Evolutionary conservation across 2,329 filamentous ascomycete species (phyloP), one percentile per base, ranked within the genome.

Genomic region (Emergomyces africanus): DNA sequence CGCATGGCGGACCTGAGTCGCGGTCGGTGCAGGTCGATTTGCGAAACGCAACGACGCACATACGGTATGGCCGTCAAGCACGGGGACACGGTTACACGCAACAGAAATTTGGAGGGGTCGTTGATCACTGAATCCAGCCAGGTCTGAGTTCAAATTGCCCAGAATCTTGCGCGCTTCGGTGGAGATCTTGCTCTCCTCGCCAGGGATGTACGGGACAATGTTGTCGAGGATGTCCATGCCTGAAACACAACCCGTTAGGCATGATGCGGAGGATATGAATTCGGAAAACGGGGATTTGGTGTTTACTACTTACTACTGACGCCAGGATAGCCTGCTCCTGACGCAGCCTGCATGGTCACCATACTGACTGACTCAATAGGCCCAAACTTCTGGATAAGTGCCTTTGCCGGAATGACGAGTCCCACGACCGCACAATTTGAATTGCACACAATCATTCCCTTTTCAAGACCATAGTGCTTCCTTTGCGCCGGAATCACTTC

Each of bases 371-470:
- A 76, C 64, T 82, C 79, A 35, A 86, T 79, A n/a, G 86, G 85
- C 50, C 92, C 94, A 68, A 97, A 96, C 67, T 83, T 85, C 57
- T 86, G 83, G 73, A 95, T 88, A 41, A 97, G 83, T 18, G 92
- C 92, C 12, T 90, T 90, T 70, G 96, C 92, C 28, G 94, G 94
- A 63, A 96, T 95, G 62, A 96, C 92, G 60, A 97, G 84, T 54
- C 92, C 92, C 68, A 97, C 96, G 69, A 96, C 92, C 59, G 92
- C 92, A 77, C 94, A 99, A 78, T 97, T 97, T 64, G 90, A 95
- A 79, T 97, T 97, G 82, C 92, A 97, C 61, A 96, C 90, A 42
- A 97, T 78, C 78, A 97, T 96, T 28, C 94, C 94, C 75, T 88
- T 90, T 63, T 87, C 78, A 50, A 96, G 79, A 33, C 78, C 78